These are phyloP conservation scores for Blastobotrys peoriensis DNA, from an alignment of 805 yeast genomes.

Conservation along the genomic window DNA sequence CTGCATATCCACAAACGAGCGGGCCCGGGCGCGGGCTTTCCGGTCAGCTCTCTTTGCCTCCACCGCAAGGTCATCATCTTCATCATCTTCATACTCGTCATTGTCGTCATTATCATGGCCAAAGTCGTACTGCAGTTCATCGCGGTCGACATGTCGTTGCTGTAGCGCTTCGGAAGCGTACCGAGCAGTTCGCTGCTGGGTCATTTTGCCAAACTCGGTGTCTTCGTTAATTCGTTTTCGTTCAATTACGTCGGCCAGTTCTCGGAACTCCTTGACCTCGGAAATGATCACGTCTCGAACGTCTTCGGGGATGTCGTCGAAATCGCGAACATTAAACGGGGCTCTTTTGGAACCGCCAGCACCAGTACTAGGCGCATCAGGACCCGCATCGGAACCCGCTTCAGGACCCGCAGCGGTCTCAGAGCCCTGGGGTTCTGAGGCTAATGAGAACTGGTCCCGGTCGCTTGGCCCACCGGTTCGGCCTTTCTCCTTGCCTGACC, in stretches of 20 bases:
- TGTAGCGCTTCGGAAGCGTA: conserved; percentile 7
- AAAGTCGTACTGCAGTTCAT: conserved; percentile 6
- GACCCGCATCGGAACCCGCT: background rate
- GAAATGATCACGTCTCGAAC: conserved; percentile 15
- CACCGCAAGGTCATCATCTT: conserved; percentile 10
- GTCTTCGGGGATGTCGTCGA: conserved; percentile 4
- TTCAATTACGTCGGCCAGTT: conserved; percentile 16
- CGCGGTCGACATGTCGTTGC: conserved; percentile 3
- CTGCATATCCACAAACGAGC: conserved; percentile 27
- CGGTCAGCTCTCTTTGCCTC: conserved; percentile 8
- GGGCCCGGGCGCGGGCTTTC: conserved; percentile 8
- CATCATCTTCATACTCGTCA: conserved; percentile 8
- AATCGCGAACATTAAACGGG: background rate
- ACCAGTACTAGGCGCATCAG: background rate
- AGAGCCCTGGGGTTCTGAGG: background rate
- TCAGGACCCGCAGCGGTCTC: background rate
- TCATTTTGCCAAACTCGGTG: conserved; percentile 14
- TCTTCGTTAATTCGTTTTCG: conserved; percentile 9
- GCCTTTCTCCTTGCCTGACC: conserved; percentile 3
- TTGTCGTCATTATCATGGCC: conserved; percentile 7
- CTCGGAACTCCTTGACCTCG: conserved; percentile 20
- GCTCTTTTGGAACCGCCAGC: no score
- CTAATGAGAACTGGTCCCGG: background rate
- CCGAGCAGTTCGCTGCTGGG: conserved; percentile 11
- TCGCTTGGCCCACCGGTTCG: background rate